Conservation (phyloP, 345 rosid genomes). For the Abelmoschus esculentus region DNA sequence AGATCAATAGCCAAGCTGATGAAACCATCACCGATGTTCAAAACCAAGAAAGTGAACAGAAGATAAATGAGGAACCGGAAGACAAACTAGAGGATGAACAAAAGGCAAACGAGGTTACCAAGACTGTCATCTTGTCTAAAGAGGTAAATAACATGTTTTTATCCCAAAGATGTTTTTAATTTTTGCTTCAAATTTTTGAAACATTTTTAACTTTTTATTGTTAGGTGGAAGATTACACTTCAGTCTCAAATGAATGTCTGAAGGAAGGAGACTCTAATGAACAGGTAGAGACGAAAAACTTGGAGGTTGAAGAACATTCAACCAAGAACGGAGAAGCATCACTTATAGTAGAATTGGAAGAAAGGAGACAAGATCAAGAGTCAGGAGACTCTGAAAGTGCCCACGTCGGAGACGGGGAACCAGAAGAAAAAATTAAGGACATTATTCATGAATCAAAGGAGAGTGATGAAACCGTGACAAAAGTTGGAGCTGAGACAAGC, state of each 20-base stretch:
- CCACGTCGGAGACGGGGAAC: neutral
- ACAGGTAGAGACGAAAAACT: neutral
- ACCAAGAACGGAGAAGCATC: slow-evolving; percentile 14
- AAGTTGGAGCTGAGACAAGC: neutral
- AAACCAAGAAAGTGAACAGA: slow-evolving; percentile 15
- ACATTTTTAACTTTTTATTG: neutral
- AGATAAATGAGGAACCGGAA: slow-evolving; percentile 17
- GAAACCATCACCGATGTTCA: slow-evolving; percentile 3
- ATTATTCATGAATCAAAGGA: neutral
- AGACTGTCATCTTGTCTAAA: slow-evolving; percentile 24
- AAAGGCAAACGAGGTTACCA: slow-evolving; percentile 19
- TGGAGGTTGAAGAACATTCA: slow-evolving; percentile 15
- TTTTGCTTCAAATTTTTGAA: neutral
- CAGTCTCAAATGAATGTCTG: slow-evolving; percentile 3
- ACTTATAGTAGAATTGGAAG: slow-evolving; percentile 1
- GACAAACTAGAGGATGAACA: slow-evolving; percentile 16
- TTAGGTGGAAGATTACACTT: neutral
- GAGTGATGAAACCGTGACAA: slow-evolving; percentile 12
- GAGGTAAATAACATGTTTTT: slow-evolving; percentile 28
- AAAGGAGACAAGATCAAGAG: neutral
- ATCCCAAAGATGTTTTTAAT: neutral
- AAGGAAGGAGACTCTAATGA: slow-evolving; percentile 15
- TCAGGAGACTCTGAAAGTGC: neutral
- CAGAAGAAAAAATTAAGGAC: neutral
- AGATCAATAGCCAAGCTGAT: slow-evolving; percentile 7